Conservation (phyloP, 1,284 basidiomycete genomes). For the Leucoagaricus sp. region DNA sequence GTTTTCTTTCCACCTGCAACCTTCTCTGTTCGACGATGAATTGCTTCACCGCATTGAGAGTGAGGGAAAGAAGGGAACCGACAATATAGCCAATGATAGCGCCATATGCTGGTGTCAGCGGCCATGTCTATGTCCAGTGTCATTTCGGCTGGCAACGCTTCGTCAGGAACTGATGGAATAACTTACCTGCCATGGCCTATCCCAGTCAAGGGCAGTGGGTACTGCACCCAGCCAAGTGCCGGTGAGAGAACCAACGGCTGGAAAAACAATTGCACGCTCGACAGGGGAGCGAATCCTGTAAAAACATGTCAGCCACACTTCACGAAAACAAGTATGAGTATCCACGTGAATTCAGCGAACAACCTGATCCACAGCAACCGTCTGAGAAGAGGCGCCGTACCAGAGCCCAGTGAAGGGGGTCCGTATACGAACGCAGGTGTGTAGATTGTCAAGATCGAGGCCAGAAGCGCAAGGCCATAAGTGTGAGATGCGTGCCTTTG, state of each 20-base stretch:
- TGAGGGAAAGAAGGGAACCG: slow-evolving; percentile 60
- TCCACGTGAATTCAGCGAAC: slow-evolving; percentile 79
- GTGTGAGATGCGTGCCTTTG: slow-evolving; percentile 58
- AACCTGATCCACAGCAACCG: slow-evolving; percentile 72
- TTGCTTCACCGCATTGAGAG: slow-evolving; percentile 44
- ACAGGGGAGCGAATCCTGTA: slow-evolving; percentile 62
- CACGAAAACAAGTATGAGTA: slow-evolving; percentile 21
- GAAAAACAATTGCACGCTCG: slow-evolving; percentile 82
- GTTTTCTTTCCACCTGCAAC: slow-evolving; percentile 10
- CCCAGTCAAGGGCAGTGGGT: slow-evolving; percentile 92
- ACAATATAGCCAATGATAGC: slow-evolving; percentile 69
- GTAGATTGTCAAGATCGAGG: slow-evolving; percentile 70
- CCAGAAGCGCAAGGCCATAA: slow-evolving; percentile 64
- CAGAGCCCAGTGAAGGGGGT: slow-evolving; percentile 46
- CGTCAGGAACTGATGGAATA: not conserved
- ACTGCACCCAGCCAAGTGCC: slow-evolving; percentile 83
- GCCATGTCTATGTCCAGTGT: slow-evolving; percentile 61
- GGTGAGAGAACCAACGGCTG: slow-evolving; percentile 68
- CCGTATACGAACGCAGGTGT: slow-evolving; percentile 76
- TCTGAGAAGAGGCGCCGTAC: slow-evolving; percentile 42
- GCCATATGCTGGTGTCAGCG: slow-evolving; percentile 73
- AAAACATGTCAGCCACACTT: slow-evolving; percentile 11
- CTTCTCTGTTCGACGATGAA: slow-evolving; percentile 39
- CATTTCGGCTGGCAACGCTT: slow-evolving; percentile 4
- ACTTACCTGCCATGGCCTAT: slow-evolving; percentile 91